Evolutionary conservation across 805 yeast genomes (phyloP), one percentile per base, ranked within the genome.

Genomic region (Zygotorulaspora chibaensis): DNA sequence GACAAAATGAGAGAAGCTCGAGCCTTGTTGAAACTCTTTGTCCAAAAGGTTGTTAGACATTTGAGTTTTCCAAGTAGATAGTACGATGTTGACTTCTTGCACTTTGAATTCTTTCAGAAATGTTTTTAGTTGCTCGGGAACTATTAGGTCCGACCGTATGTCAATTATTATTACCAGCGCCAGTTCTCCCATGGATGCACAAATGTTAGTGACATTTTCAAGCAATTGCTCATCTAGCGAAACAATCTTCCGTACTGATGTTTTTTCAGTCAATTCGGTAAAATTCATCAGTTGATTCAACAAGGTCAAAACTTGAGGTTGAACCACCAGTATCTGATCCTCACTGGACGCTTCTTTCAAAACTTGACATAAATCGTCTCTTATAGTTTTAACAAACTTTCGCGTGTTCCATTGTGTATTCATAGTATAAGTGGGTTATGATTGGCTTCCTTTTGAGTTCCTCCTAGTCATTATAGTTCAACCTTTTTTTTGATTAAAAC

Each of bases 211-310:
- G 2, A 62, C 28, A 23, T 54, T 59, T n/a, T 29, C 31, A 1
- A 33, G 23, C 9, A 55, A 39, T 35, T 59, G 54, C 10, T 57
- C 55, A 43, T 57, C 58, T 6, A 57, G 40, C 3, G 55, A 42
- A 3, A 58, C 50, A n/a, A 64, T 53, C 37, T 62, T 61, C 13
- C 53, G 44, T 11, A 62, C 63, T 3, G 55, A 53, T 3, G 66
- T 63, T 2, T 47, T 39, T 12, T 55, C 51, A 5, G 59, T 61
- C 45, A 64, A 46, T 35, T 58, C 57, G 15, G 60, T 53, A 31
- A 63, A 64, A 2, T 61, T 55, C 26, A 62, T 35, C 8, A 64
- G 35, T 3, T 40, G 46, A 40, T 61, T 60, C 17, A 64, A 20
- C 9, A 47, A 35, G 2, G 59, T 47, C 25, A 63, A 35, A 8